These are phyloP conservation scores for Vitis rupestris DNA, from an alignment of 164 flowering plant species.

Conservation along the genomic window DNA sequence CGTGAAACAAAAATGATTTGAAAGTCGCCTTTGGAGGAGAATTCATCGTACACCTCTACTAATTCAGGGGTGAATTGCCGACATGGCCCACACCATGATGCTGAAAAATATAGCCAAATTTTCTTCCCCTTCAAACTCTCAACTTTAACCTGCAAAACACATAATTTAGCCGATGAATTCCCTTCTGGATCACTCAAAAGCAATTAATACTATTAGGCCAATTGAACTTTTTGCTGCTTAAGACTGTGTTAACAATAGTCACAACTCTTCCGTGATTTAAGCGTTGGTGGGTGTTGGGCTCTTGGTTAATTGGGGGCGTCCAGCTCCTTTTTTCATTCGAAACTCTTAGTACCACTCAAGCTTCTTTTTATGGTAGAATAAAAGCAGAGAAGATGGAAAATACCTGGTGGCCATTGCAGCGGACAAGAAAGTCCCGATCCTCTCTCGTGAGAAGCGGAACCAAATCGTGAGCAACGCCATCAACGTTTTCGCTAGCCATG, in stretches of 20 bases:
- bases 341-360: too few species aligned
- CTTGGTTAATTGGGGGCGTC: too few species aligned
- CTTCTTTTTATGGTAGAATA: background rate
- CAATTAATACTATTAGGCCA: background rate
- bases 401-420: conserved; percentile 22
- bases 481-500: background rate
- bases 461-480: conserved; percentile 7
- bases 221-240: background rate
- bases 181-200: too few species aligned
- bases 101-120: conserved; percentile 54
- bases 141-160: conserved; percentile 41
- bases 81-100: conserved; percentile 70
- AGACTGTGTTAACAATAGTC: background rate
- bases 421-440: conserved; percentile 15
- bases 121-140: conserved; percentile 53
- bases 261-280: too few species aligned
- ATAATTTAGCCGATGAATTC: too few species aligned
- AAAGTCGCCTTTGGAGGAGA: conserved; percentile 40
- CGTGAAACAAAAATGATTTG: conserved; percentile 56
- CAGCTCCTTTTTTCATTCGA: background rate
- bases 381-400: background rate
- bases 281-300: too few species aligned
- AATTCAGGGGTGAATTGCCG: conserved; percentile 44
- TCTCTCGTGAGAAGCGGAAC: conserved; percentile 9
- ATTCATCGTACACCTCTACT: conserved; percentile 47